Conservation (phyloP, 2,329 filamentous ascomycete species). For the Epichloe amarillans region DNA sequence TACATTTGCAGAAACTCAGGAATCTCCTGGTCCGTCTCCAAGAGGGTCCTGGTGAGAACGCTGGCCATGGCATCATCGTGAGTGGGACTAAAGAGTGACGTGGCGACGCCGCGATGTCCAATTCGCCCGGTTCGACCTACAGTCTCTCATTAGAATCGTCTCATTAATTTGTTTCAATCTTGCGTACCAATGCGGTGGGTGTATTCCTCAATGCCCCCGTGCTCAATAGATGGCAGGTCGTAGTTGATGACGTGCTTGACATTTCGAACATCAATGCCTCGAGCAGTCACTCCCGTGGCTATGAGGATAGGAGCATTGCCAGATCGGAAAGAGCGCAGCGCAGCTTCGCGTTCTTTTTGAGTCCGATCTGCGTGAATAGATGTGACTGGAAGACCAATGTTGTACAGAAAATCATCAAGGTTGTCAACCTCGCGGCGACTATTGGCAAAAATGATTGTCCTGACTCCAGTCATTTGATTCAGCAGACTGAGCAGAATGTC, state of each 20-base stretch:
- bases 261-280: slow-evolving; percentile 78
- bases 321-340: slow-evolving; percentile 70
- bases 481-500: slow-evolving; percentile 61
- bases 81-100: slow-evolving; percentile 70
- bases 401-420: slow-evolving; percentile 78
- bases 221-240: slow-evolving; percentile 58
- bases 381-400: slow-evolving; percentile 64
- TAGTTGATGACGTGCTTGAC: slow-evolving; percentile 91
- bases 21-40: slow-evolving; percentile 66
- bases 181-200: slow-evolving; percentile 77
- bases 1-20: slow-evolving; percentile 67
- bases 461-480: slow-evolving; percentile 52
- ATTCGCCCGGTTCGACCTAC: slow-evolving; percentile 85
- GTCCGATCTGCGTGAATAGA: slow-evolving; percentile 82
- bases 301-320: slow-evolving; percentile 69
- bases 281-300: slow-evolving; percentile 73
- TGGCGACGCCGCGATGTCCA: slow-evolving; percentile 72
- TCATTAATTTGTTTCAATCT: neutral
- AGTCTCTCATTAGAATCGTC: neutral
- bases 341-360: slow-evolving; percentile 84
- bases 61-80: slow-evolving; percentile 59
- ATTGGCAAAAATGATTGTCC: slow-evolving; percentile 87
- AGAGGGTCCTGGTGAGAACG: slow-evolving; percentile 64
- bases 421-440: slow-evolving; percentile 65
- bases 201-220: slow-evolving; percentile 90